A percentile compares a stretch with the other conserved stretches of the same genome.
phyloP scores from a whole-genome alignment of 257 asterid genomes.

The Penstemon davidsonii region DNA sequence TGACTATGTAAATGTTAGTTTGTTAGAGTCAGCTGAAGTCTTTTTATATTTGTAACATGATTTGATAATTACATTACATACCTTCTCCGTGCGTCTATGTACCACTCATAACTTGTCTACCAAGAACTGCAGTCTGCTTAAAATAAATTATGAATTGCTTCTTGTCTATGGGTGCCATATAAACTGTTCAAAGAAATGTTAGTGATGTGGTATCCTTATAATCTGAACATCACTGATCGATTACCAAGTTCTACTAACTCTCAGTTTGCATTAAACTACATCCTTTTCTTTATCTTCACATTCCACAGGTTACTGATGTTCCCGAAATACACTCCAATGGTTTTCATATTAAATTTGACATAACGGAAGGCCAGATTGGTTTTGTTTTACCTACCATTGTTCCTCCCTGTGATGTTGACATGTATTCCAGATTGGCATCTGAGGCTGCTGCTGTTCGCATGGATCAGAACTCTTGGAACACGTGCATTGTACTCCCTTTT shows the following conservation, averaged over 20 bases:
- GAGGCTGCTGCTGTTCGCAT: constrained; percentile 36
- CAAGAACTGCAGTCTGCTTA: background rate
- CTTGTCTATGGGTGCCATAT: constrained; percentile 17
- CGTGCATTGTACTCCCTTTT: constrained; percentile 93
- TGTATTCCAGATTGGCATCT: constrained; percentile 56
- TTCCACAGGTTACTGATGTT: constrained; percentile 80
- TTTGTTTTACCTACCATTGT: constrained; percentile 85
- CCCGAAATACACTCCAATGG: constrained; percentile 97
- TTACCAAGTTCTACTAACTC: constrained; percentile 1
- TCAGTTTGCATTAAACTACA: constrained; percentile 9
- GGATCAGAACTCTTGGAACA: constrained; percentile 58
- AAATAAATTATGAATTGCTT: constrained; percentile 1
- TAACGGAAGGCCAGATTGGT: constrained; percentile 94
- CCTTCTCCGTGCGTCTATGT: background rate
- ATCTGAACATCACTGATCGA: constrained; percentile 12
- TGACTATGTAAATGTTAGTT: constrained; percentile 17
- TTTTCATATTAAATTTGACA: constrained; percentile 86
- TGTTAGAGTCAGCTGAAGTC: background rate
- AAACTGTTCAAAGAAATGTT: constrained; percentile 1
- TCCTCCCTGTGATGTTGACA: constrained; percentile 78
- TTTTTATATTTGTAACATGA: constrained; percentile 7
- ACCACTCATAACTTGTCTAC: background rate
- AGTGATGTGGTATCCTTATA: constrained; percentile 4
- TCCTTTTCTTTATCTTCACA: constrained; percentile 4
- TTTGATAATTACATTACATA: background rate